A percentile compares a stretch with the other conserved stretches of the same genome.
phyloP scores from a whole-genome alignment of 495 filamentous ascomycete genomes.

The Penicillium dipodomyicola region DNA sequence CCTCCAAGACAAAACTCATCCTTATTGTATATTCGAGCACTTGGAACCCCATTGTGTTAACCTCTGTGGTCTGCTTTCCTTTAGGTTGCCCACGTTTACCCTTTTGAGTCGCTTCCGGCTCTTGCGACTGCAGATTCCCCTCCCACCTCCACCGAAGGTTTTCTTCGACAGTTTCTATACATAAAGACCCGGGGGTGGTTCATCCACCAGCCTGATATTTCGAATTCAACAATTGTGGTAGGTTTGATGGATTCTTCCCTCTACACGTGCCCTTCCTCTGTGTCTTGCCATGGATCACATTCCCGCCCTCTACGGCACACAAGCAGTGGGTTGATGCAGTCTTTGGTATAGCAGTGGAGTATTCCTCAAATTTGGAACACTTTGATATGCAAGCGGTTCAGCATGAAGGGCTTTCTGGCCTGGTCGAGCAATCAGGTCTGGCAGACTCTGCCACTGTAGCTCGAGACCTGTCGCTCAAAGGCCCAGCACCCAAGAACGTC shows the following conservation, averaged over 20 bases:
- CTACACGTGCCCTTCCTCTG: constrained; percentile 26
- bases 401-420: constrained; percentile 41
- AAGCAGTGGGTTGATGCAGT: constrained; percentile 43
- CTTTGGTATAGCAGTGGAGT: constrained; percentile 39
- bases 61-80: constrained; percentile 16
- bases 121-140: constrained; percentile 43
- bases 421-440: constrained; percentile 38
- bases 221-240: constrained; percentile 40
- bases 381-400: constrained; percentile 43
- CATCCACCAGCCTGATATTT: constrained; percentile 33
- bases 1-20: constrained; percentile 17
- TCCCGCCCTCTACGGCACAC: constrained; percentile 31
- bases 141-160: constrained; percentile 40
- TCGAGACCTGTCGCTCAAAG: constrained; percentile 50
- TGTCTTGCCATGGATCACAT: constrained; percentile 28
- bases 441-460: constrained; percentile 26
- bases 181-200: constrained; percentile 39
- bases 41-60: constrained; percentile 32
- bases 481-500: constrained; percentile 69
- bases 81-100: constrained; percentile 30
- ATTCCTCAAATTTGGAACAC: constrained; percentile 26
- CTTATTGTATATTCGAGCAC: constrained; percentile 18
- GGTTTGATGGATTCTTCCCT: constrained; percentile 42
- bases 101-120: constrained; percentile 40
- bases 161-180: constrained; percentile 30